phyloP scores from a whole-genome alignment of 305 asterid species.

The Solanum chacoense region DNA sequence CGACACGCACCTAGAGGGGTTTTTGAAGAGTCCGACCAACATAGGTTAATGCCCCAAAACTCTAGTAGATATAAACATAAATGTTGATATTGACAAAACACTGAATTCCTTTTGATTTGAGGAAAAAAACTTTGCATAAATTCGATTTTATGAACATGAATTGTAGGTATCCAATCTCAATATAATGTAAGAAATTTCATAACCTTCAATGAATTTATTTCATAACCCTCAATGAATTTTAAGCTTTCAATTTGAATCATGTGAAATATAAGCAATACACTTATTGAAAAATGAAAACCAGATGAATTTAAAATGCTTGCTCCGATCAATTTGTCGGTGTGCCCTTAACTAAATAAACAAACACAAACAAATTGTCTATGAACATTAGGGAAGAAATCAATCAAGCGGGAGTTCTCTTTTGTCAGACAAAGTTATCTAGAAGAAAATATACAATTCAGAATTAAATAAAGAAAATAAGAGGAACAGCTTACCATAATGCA shows the following conservation, averaged over 20 bases:
- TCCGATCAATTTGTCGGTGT: neutral
- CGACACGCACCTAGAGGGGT: neutral
- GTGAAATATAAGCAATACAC: neutral
- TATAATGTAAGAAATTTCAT: neutral
- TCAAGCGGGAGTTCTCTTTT: neutral
- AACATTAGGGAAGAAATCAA: neutral
- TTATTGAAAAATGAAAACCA: neutral
- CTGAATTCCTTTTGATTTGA: neutral
- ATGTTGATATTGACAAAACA: neutral
- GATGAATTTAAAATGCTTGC: neutral
- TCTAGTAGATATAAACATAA: neutral
- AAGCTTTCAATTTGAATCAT: neutral
- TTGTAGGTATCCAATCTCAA: neutral
- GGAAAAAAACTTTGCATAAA: neutral
- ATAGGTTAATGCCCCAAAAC: neutral
- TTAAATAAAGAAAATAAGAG: neutral
- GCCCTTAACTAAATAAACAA: neutral
- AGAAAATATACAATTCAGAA: neutral
- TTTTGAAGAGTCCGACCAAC: neutral
- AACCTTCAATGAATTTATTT: neutral
- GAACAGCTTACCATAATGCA: constrained; percentile 48
- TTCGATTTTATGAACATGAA: neutral
- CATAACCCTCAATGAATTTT: neutral
- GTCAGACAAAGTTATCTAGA: neutral
- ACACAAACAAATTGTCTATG: neutral